Conservation (phyloP, 1,284 basidiomycete species). For the Tilletia horrida region DNA sequence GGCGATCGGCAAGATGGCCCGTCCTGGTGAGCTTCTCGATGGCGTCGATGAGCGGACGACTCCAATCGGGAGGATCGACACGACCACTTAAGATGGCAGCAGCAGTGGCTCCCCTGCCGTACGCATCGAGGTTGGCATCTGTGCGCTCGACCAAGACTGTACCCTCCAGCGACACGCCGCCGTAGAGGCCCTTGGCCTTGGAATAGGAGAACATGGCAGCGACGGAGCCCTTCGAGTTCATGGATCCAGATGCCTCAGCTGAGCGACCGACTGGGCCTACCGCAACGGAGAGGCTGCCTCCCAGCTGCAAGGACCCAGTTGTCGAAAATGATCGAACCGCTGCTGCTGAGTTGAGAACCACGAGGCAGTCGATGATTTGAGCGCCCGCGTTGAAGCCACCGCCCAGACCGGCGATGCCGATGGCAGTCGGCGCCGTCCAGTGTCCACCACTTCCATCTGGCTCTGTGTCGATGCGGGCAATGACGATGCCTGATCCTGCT, state of each 20-base stretch:
- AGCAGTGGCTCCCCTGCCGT: slow-evolving; percentile 37
- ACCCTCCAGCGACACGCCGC: slow-evolving; percentile 79
- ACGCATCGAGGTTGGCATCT: slow-evolving; percentile 61
- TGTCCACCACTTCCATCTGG: slow-evolving; percentile 69
- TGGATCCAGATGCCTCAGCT: slow-evolving; percentile 81
- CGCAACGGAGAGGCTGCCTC: slow-evolving; percentile 66
- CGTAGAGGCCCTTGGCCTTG: slow-evolving; percentile 87
- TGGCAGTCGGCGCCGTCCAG: slow-evolving; percentile 91
- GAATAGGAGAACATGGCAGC: slow-evolving; percentile 90
- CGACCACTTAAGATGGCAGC: slow-evolving; percentile 47
- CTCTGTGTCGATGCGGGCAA: slow-evolving; percentile 64
- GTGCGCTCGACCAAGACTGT: slow-evolving; percentile 89
- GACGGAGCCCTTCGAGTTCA: slow-evolving; percentile 81
- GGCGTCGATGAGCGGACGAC: slow-evolving; percentile 30
- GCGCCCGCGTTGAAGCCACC: slow-evolving; percentile 77
- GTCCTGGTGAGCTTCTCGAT: slow-evolving; percentile 41
- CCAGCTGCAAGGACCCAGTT: slow-evolving; percentile 79
- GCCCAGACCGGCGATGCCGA: slow-evolving; percentile 77
- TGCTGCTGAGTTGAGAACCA: slow-evolving; percentile 78
- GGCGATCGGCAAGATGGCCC: slow-evolving; percentile 18
- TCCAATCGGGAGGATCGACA: slow-evolving; percentile 38
- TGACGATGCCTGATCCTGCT: slow-evolving; percentile 86
- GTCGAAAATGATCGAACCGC: slow-evolving; percentile 85
- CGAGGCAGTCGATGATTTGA: slow-evolving; percentile 89
- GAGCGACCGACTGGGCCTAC: slow-evolving; percentile 90